phyloP scores from a whole-genome alignment of 768 basidiomycete species.

The Calocera cornea region DNA sequence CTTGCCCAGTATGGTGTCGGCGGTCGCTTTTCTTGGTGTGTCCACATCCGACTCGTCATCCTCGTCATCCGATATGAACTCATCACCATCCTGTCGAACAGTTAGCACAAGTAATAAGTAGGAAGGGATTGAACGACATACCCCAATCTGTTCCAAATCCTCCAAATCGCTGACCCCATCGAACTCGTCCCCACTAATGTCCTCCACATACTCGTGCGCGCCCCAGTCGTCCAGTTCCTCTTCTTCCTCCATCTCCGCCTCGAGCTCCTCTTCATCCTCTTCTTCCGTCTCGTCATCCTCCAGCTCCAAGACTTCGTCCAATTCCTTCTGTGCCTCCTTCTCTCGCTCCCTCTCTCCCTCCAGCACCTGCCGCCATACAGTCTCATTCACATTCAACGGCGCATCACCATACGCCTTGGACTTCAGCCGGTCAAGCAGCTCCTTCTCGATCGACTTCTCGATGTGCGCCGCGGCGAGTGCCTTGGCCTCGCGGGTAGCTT shows the following conservation, averaged over 20 bases:
- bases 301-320: conserved; percentile 33
- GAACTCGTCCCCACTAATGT: conserved; percentile 51
- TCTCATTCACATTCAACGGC: conserved; percentile 95
- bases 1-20: conserved; percentile 46
- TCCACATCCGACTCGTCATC: conserved; percentile 30
- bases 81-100: conserved; percentile 29
- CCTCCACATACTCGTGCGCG: conserved; percentile 60
- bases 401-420: conserved; percentile 95
- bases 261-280: conserved; percentile 43
- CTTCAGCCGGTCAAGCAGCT: conserved; percentile 88
- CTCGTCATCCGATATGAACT: conserved; percentile 33
- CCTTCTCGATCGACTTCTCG: conserved; percentile 89
- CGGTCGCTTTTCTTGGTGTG: conserved; percentile 19
- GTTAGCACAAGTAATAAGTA: background rate
- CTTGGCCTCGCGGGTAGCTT: conserved; percentile 85
- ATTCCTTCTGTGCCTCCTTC: conserved; percentile 24
- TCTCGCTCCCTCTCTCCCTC: conserved; percentile 46
- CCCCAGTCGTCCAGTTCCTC: conserved; percentile 47
- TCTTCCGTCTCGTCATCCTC: conserved; percentile 38
- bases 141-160: conserved; percentile 25
- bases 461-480: conserved; percentile 91
- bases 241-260: conserved; percentile 36
- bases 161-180: conserved; percentile 30
- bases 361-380: conserved; percentile 83
- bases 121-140: background rate